Percentiles rank a stretch among this genome's conserved stretches.
Conservation (phyloP, 192 early-diverging fungal species). For the Allomyces macrogynus region DNA sequence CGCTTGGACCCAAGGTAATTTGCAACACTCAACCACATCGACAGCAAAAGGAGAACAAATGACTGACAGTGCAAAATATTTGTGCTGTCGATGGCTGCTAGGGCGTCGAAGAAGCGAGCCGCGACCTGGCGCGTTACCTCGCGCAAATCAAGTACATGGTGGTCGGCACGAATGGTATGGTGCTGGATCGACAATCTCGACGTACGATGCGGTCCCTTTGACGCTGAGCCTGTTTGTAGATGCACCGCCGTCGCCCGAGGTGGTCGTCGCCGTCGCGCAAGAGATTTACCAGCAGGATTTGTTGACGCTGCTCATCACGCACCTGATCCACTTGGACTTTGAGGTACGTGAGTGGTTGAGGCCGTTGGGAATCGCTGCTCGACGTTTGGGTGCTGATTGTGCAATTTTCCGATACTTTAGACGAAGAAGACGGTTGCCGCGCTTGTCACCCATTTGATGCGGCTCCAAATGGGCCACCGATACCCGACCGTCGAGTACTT, state of each 20-base stretch:
- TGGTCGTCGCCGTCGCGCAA: constrained; percentile 81
- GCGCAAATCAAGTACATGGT: constrained; percentile 80
- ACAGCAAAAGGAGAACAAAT: too few species aligned
- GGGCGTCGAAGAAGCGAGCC: constrained; percentile 68
- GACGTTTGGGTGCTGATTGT: too few species aligned
- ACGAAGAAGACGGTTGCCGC: constrained; percentile 78
- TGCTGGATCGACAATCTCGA: background rate
- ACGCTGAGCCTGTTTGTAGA: constrained; percentile 20
- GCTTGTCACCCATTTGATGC: constrained; percentile 90
- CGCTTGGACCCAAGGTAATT: too few species aligned
- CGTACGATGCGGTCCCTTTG: background rate
- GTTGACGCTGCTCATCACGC: constrained; percentile 62
- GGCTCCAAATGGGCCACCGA: constrained; percentile 79
- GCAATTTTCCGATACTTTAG: too few species aligned
- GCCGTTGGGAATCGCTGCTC: too few species aligned
- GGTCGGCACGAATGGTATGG: constrained; percentile 76
- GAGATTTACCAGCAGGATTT: constrained; percentile 87
- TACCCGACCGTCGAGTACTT: constrained; percentile 95
- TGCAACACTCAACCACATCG: too few species aligned
- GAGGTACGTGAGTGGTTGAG: constrained; percentile 17
- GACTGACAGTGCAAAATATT: too few species aligned
- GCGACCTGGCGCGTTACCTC: constrained; percentile 47
- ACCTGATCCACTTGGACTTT: constrained; percentile 85
- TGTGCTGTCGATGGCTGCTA: too few species aligned
- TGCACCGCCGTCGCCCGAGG: constrained; percentile 66